phyloP scores from a whole-genome alignment of 2,329 filamentous ascomycete species.

The Neocucurbitaria cava region DNA sequence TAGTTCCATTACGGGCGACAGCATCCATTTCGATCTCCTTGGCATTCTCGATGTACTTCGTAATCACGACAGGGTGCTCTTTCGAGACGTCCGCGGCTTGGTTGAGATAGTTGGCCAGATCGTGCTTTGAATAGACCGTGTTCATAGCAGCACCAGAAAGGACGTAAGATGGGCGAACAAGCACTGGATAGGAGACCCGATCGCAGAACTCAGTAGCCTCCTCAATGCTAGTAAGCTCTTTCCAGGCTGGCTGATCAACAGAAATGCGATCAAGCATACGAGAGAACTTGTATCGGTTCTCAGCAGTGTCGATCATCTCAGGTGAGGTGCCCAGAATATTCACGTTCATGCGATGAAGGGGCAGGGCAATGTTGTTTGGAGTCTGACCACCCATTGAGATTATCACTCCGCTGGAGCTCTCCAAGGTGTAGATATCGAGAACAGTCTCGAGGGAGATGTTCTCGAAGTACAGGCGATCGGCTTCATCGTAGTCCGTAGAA shows the following conservation, averaged over 20 bases:
- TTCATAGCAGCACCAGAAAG: slow-evolving; percentile 98
- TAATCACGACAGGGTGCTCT: slow-evolving; percentile 97
- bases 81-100: slow-evolving; percentile 93
- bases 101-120: slow-evolving; percentile 84
- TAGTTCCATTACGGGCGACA: slow-evolving; percentile 85
- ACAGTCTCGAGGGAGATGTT: slow-evolving; percentile 91
- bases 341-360: slow-evolving; percentile 85
- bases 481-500: slow-evolving; percentile 88
- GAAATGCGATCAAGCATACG: slow-evolving; percentile 94
- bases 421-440: slow-evolving; percentile 90
- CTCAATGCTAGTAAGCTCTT: slow-evolving; percentile 92
- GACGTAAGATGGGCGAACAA: slow-evolving; percentile 96
- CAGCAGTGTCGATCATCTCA: slow-evolving; percentile 97
- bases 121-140: slow-evolving; percentile 95
- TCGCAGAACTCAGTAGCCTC: slow-evolving; percentile 89
- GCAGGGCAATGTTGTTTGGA: slow-evolving; percentile 95
- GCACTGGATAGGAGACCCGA: slow-evolving; percentile 87
- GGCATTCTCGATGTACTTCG: slow-evolving; percentile 98
- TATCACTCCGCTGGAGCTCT: slow-evolving; percentile 82
- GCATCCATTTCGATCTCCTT: slow-evolving; percentile 99
- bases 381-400: slow-evolving; percentile 98
- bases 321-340: slow-evolving; percentile 95
- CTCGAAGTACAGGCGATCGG: slow-evolving; percentile 94
- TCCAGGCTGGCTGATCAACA: slow-evolving; percentile 97
- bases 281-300: slow-evolving; percentile 98